These are phyloP conservation scores for Aspergillus baeticus DNA, from an alignment of 495 filamentous ascomycete species.

Conservation along the genomic window DNA sequence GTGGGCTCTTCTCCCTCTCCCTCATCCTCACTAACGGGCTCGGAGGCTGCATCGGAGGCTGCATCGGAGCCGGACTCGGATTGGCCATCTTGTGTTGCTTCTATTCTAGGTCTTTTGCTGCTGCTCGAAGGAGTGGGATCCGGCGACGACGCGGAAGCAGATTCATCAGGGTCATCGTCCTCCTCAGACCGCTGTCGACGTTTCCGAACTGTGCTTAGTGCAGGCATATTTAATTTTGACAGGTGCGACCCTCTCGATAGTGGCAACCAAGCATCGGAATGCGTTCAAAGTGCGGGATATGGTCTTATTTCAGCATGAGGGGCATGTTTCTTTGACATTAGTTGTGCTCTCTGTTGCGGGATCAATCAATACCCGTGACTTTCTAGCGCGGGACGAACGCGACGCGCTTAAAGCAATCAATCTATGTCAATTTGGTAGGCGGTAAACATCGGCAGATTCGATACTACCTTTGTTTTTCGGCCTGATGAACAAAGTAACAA, in stretches of 20 bases:
- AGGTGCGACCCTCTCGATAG: slow-evolving; percentile 9
- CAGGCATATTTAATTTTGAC: slow-evolving; percentile 27
- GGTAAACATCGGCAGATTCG: slow-evolving; percentile 15
- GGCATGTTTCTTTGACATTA: neutral
- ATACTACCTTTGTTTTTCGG: neutral
- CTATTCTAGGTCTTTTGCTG: slow-evolving; percentile 37
- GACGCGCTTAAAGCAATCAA: slow-evolving; percentile 20
- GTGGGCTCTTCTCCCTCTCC: neutral
- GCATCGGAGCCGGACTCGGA: slow-evolving; percentile 7
- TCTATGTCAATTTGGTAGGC: slow-evolving; percentile 24
- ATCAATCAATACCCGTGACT: neutral
- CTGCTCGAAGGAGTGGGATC: slow-evolving; percentile 19
- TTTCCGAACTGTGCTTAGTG: slow-evolving; percentile 23
- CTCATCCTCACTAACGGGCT: neutral
- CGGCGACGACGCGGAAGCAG: slow-evolving; percentile 18
- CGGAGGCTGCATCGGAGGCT: slow-evolving; percentile 13
- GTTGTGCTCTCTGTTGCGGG: slow-evolving; percentile 14
- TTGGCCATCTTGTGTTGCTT: slow-evolving; percentile 14
- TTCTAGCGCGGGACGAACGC: slow-evolving; percentile 12
- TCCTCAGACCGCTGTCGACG: slow-evolving; percentile 31
- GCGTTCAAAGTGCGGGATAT: neutral
- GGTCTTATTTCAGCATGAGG: neutral
- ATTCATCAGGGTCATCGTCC: slow-evolving; percentile 27
- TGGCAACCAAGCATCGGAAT: slow-evolving; percentile 2
- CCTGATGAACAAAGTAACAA: neutral